Percentiles rank a stretch among this genome's conserved stretches.
Conservation (phyloP, 257 asterid genomes). For the Asclepias syriaca region DNA sequence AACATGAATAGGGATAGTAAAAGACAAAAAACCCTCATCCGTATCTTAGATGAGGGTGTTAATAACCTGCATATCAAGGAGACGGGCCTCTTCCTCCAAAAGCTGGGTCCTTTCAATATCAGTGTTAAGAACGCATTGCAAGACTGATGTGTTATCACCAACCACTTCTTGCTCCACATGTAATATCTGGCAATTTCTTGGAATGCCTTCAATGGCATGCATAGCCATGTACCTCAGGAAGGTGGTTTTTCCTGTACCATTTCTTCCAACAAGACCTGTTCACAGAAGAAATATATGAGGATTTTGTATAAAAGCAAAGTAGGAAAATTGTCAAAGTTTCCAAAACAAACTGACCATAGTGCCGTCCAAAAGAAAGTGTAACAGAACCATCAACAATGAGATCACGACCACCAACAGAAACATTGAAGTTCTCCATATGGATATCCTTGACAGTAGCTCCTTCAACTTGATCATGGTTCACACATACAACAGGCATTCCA, state of each 20-base stretch:
- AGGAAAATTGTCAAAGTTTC: constrained; percentile 15
- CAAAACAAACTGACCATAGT: constrained; percentile 69
- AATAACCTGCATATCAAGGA: constrained; percentile 73
- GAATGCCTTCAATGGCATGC: constrained; percentile 98
- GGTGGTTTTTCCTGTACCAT: constrained; percentile 98
- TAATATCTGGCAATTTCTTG: constrained; percentile 89
- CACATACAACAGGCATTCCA: constrained; percentile 85
- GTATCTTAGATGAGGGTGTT: constrained; percentile 9
- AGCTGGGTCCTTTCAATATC: constrained; percentile 82
- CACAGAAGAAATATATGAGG: constrained; percentile 1
- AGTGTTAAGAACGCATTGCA: constrained; percentile 89
- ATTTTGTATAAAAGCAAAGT: constrained; percentile 4
- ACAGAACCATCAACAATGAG: constrained; percentile 86
- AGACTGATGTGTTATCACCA: constrained; percentile 74
- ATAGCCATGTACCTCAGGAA: constrained; percentile 93
- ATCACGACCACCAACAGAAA: constrained; percentile 97
- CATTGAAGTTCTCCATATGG: constrained; percentile 84
- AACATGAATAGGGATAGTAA: constrained; percentile 7
- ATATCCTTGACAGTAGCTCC: constrained; percentile 81
- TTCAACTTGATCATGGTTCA: constrained; percentile 64
- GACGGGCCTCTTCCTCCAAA: constrained; percentile 76
- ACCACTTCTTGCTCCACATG: constrained; percentile 98
- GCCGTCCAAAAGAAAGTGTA: constrained; percentile 88
- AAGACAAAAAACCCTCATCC: not conserved
- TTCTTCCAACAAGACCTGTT: constrained; percentile 96